A percentile compares a stretch with the other conserved stretches of the same genome.
These are phyloP conservation scores for Alternaria tenuissima DNA, from an alignment of 2,329 filamentous ascomycete genomes.

Conservation along the genomic window DNA sequence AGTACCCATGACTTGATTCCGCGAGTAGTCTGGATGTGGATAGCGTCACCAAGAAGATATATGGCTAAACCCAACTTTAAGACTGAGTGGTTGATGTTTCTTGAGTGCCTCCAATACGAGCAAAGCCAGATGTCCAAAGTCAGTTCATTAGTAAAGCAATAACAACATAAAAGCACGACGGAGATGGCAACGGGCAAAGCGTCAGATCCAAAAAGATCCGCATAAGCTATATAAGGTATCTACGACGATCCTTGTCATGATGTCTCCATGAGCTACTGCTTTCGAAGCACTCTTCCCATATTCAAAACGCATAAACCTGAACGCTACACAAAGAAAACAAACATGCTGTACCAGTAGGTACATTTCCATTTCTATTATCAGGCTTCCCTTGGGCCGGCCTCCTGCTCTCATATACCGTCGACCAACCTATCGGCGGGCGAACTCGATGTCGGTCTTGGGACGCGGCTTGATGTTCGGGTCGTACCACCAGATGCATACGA, in stretches of 20 bases:
- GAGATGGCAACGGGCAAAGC: background rate
- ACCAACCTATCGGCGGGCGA: slow-evolving; percentile 6
- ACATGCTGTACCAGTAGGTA: too few relatives aligned
- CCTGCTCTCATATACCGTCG: background rate
- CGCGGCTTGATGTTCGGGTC: slow-evolving; percentile 35
- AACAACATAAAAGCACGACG: background rate
- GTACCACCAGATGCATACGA: slow-evolving; percentile 37
- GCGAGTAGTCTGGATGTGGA: background rate
- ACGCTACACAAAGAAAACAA: background rate
- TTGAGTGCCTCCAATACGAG: background rate
- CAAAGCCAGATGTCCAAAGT: background rate
- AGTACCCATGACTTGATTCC: background rate
- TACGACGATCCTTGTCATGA: background rate
- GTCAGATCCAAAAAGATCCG: background rate
- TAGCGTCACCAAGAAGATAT: background rate
- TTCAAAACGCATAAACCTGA: background rate
- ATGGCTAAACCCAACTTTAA: background rate
- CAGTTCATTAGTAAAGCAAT: background rate
- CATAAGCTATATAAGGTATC: background rate
- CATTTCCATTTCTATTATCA: background rate
- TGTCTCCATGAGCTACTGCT: background rate
- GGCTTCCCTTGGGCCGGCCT: background rate
- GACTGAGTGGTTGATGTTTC: background rate
- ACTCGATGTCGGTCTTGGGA: slow-evolving; percentile 31
- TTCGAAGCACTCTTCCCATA: background rate